These are phyloP conservation scores for Trichoderma orchidacearum DNA, from an alignment of 495 filamentous ascomycete species.

Conservation along the genomic window DNA sequence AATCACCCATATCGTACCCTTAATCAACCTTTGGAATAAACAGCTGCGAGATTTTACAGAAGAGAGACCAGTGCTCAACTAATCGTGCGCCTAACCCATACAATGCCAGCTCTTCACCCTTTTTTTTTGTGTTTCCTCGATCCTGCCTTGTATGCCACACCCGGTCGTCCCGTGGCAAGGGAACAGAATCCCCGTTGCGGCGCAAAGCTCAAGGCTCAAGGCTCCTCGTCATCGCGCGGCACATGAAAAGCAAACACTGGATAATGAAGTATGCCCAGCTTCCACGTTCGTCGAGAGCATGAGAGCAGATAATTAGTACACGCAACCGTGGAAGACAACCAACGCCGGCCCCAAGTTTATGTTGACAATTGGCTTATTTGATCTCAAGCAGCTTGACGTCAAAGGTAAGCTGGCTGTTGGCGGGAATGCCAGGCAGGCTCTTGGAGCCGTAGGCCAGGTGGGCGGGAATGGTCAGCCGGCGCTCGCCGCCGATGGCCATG, in stretches of 20 bases:
- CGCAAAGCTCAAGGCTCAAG: neutral
- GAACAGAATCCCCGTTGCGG: neutral
- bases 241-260: neutral
- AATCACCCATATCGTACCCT: neutral
- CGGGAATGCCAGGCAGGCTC: constrained; percentile 64
- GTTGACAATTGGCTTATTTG: constrained; percentile 26
- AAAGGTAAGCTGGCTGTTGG: constrained; percentile 81
- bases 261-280: neutral
- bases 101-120: neutral
- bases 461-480: constrained; percentile 76
- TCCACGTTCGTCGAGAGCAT: neutral
- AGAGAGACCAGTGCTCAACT: neutral
- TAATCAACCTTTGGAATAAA: neutral
- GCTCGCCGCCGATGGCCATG: constrained; percentile 87
- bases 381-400: constrained; percentile 78
- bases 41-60: neutral
- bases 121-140: neutral
- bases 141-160: neutral
- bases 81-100: neutral
- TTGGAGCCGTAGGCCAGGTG: constrained; percentile 78
- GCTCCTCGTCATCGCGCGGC: neutral
- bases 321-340: neutral
- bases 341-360: neutral
- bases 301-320: neutral
- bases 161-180: neutral